Evolutionary conservation across 106 monocot species (phyloP), one percentile per base, ranked within the genome.

Genomic region (Dactylorhiza incarnata): DNA sequence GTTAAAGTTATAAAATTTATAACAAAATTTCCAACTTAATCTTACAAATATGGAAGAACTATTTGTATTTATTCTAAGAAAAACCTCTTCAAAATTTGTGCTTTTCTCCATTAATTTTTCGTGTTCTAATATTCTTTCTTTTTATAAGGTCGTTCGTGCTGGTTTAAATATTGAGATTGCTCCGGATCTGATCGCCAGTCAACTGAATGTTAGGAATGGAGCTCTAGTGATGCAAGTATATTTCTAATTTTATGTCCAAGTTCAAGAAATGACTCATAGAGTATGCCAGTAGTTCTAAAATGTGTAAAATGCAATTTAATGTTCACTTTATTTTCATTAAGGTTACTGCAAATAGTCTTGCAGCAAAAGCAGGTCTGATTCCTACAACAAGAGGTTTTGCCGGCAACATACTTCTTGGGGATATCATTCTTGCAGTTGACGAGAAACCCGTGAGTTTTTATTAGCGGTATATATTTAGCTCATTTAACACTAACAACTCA

Each of bases 151-250:
- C 78, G 87, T 89, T n/a, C 91, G 89, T 76, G 94, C 87, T 65
- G 89, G 91, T 49, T 78, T 94, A 51, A 86, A 88, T 75, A 80
- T 89, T 69, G 93, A 97, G 55, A 83, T 97, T 79, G 96, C 93
- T 71, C 79, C 91, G 15, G 93, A 97, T 62, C 79, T 81, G 12
- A 73, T 97, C 65, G 91, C 93, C 51, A 93, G 84, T 83, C 93
- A 97, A 69, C 81, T 97, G 16, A 97, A 97, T 80, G 91, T 91
- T 77, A 87, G 87, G 47, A 97, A 89, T 76, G 93, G 96, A 51
- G 93, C 88, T 78, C 82, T 97, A 47, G 75, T 97, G n/a, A 71
- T 97, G 24, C 87, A 86, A 89, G 96, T 93, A 84, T 56, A 48
- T 11, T 5, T 50, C 3, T 23, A 73, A 6, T 73, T 22, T 44